phyloP scores from a whole-genome alignment of 1,139 yeast genomes.

The Geotrichum armillariae region DNA sequence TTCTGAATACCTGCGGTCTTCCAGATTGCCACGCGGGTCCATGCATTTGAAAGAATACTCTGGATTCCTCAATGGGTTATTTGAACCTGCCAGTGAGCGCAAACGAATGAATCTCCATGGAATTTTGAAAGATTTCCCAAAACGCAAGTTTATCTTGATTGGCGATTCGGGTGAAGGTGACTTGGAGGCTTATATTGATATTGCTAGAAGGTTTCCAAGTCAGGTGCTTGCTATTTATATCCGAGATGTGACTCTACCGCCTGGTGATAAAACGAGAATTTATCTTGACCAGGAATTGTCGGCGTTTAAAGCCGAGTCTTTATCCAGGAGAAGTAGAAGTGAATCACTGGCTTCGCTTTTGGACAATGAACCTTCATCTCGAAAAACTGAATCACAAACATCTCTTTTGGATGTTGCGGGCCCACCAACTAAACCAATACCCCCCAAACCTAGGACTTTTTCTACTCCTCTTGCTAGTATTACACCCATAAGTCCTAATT shows the following conservation, averaged over 20 bases:
- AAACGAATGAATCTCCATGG: slow-evolving; percentile 65
- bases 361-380: not conserved
- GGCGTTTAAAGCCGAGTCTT: not conserved
- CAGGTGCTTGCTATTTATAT: slow-evolving; percentile 76
- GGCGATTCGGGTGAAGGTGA: slow-evolving; percentile 98
- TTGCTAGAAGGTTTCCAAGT: slow-evolving; percentile 61
- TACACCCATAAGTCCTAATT: no score
- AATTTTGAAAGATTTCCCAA: slow-evolving; percentile 73
- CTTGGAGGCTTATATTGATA: slow-evolving; percentile 81
- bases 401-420: slow-evolving; percentile 15
- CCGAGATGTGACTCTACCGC: slow-evolving; percentile 62
- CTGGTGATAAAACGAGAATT: slow-evolving; percentile 27
- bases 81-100: slow-evolving; percentile 84
- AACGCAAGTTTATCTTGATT: slow-evolving; percentile 72
- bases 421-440: slow-evolving; percentile 11
- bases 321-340: not conserved
- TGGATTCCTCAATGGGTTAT: slow-evolving; percentile 76
- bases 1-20: slow-evolving; percentile 54
- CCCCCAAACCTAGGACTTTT: slow-evolving; percentile 11
- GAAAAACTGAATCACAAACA: not conserved
- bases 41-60: slow-evolving; percentile 82
- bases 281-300: slow-evolving; percentile 3
- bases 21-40: slow-evolving; percentile 70
- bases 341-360: not conserved
- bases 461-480: slow-evolving; percentile 30